These are phyloP conservation scores for Jamesozyma hellenica DNA, from an alignment of 805 yeast genomes.

Conservation along the genomic window DNA sequence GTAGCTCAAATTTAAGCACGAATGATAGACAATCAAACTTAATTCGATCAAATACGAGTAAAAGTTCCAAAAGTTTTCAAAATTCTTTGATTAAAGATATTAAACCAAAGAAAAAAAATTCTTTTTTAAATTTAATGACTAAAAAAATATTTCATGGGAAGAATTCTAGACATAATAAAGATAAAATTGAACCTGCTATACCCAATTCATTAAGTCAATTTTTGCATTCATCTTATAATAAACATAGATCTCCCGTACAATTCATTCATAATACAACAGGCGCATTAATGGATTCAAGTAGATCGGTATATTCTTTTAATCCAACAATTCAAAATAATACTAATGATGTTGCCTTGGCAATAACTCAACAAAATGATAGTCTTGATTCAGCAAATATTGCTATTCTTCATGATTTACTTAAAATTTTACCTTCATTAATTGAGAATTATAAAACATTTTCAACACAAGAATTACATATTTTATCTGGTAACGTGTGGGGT, in stretches of 20 bases:
- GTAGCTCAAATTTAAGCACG: not conserved
- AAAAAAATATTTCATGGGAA: conserved; percentile 22
- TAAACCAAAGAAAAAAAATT: conserved; percentile 9
- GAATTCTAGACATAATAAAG: conserved; percentile 14
- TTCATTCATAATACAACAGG: conserved; percentile 21
- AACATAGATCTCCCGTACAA: conserved; percentile 26
- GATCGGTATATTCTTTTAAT: conserved; percentile 21
- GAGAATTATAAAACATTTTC: conserved; percentile 24
- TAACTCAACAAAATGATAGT: conserved; percentile 13
- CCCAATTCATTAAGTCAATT: conserved; percentile 25
- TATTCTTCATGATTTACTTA: conserved; percentile 25
- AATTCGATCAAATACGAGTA: conserved; percentile 8
- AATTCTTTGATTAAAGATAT: conserved; percentile 9
- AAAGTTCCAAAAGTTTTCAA: conserved; percentile 8
- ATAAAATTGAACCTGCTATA: conserved; percentile 15
- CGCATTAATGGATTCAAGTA: conserved; percentile 20
- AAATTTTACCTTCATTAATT: conserved; percentile 25
- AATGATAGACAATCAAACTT: conserved; percentile 11
- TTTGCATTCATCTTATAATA: conserved; percentile 25
- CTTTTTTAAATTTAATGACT: conserved; percentile 14
- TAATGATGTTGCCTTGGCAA: conserved; percentile 12
- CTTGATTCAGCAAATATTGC: conserved; percentile 10
- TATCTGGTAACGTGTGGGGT: conserved; percentile 27
- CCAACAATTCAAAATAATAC: conserved; percentile 12
- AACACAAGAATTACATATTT: conserved; percentile 21